Percentiles rank a stretch among this genome's conserved stretches.
These are phyloP conservation scores for Yamadazyma dendronema DNA, from an alignment of 1,139 yeast species.

Conservation along the genomic window DNA sequence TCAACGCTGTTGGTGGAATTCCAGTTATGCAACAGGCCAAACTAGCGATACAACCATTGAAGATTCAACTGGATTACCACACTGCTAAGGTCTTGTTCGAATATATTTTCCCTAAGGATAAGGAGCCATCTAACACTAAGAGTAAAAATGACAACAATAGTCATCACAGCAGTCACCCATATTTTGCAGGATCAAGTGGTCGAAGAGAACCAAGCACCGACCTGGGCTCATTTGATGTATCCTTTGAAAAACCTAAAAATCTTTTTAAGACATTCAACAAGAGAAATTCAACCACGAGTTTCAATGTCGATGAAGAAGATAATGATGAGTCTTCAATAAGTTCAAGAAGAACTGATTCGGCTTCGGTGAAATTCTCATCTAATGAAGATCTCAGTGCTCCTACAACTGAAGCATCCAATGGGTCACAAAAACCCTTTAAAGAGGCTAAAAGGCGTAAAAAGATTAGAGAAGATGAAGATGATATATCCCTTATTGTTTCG, in stretches of 20 bases:
- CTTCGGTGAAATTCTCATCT: constrained; percentile 13
- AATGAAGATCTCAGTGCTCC: constrained; percentile 11
- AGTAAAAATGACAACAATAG: background rate
- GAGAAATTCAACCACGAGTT: constrained; percentile 5
- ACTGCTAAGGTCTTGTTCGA: constrained; percentile 62
- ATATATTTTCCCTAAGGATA: constrained; percentile 61
- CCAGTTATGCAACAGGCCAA: constrained; percentile 48
- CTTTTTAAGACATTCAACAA: constrained; percentile 12
- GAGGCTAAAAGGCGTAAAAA: constrained; percentile 13
- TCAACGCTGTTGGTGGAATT: constrained; percentile 86
- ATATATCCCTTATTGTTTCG: constrained; percentile 20
- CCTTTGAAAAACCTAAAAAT: constrained; percentile 13
- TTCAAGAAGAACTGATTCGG: constrained; percentile 6
- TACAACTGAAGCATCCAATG: constrained; percentile 4
- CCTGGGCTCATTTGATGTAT: constrained; percentile 8
- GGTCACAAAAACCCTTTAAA: background rate
- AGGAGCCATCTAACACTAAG: no score
- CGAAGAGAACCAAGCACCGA: constrained; percentile 7
- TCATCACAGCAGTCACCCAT: background rate
- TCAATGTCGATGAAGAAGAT: constrained; percentile 11
- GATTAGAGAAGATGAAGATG: constrained; percentile 21
- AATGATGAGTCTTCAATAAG: constrained; percentile 9
- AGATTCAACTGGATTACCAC: constrained; percentile 68
- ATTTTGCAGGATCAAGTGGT: background rate
- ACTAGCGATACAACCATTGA: constrained; percentile 65